Conservation (phyloP, 1,284 basidiomycete species). For the Neonothopanus nambi region DNA sequence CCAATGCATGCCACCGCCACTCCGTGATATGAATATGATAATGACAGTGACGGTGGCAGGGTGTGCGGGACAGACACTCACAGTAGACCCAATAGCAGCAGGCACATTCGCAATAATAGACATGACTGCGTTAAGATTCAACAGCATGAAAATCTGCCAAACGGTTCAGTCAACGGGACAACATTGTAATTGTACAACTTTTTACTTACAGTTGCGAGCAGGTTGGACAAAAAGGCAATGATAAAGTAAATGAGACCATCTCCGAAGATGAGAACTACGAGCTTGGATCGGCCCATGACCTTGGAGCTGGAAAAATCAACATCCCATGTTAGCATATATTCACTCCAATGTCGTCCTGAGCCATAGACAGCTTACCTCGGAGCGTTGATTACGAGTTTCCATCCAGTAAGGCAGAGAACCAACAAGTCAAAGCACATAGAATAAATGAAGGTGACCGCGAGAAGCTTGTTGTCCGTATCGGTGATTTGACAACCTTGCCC, state of each 20-base stretch:
- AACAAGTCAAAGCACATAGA: slow-evolving; percentile 71
- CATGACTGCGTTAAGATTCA: slow-evolving; percentile 73
- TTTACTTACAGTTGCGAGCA: slow-evolving; percentile 63
- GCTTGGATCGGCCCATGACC: slow-evolving; percentile 44
- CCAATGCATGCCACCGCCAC: not conserved
- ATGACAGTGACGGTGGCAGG: not conserved
- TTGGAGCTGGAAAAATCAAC: slow-evolving; percentile 5
- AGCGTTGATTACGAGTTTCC: slow-evolving; percentile 49
- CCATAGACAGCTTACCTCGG: slow-evolving; percentile 10
- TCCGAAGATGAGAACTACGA: slow-evolving; percentile 65
- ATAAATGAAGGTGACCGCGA: slow-evolving; percentile 70
- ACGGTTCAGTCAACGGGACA: not conserved
- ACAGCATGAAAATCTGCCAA: slow-evolving; percentile 63
- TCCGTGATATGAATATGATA: not conserved
- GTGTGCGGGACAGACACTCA: slow-evolving; percentile 7
- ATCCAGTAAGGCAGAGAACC: slow-evolving; percentile 60
- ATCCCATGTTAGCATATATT: slow-evolving; percentile 18
- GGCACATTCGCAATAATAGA: slow-evolving; percentile 75
- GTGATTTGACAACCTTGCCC: slow-evolving; percentile 53
- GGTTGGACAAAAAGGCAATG: slow-evolving; percentile 68
- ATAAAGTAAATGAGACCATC: slow-evolving; percentile 75
- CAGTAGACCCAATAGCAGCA: slow-evolving; percentile 66
- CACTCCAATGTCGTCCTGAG: not conserved
- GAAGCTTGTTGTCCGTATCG: slow-evolving; percentile 46
- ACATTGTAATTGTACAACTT: not conserved